Percentiles rank a stretch among this genome's conserved stretches.
phyloP scores from a whole-genome alignment of 768 basidiomycete genomes.

The Exsudoporus frostii region DNA sequence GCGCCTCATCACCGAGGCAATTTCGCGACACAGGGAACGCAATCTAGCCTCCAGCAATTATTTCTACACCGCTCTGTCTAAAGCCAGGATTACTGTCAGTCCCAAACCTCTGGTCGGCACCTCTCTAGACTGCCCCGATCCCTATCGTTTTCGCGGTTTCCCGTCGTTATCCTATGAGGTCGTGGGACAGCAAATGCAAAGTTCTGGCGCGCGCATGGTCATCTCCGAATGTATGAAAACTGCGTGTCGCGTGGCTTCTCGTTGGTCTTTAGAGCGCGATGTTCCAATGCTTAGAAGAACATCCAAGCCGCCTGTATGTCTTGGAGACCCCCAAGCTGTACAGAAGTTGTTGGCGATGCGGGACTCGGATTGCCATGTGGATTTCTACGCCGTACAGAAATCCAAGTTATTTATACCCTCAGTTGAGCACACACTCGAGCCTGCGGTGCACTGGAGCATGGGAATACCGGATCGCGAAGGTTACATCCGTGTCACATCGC shows the following conservation, averaged over 20 bases:
- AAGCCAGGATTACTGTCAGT: constrained; percentile 26
- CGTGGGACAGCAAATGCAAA: constrained; percentile 14
- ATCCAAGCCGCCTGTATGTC: constrained; percentile 31
- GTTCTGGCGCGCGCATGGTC: constrained; percentile 47
- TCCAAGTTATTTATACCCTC: constrained; percentile 33
- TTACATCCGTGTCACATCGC: constrained; percentile 82
- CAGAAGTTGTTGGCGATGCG: constrained; percentile 50
- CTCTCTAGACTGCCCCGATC: constrained; percentile 27
- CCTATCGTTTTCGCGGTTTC: constrained; percentile 44
- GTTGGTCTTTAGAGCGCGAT: constrained; percentile 56
- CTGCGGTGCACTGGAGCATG: constrained; percentile 63
- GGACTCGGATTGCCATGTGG: constrained; percentile 43
- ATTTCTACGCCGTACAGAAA: constrained; percentile 34
- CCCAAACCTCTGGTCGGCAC: constrained; percentile 33
- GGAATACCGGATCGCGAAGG: constrained; percentile 74
- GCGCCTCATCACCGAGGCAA: constrained; percentile 28
- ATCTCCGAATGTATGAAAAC: constrained; percentile 83
- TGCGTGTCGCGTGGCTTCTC: constrained; percentile 73
- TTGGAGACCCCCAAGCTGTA: constrained; percentile 32
- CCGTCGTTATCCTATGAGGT: constrained; percentile 50
- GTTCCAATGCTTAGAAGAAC: constrained; percentile 65
- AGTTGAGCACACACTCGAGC: constrained; percentile 47
- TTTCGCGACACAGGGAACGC: constrained; percentile 24
- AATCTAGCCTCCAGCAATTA: constrained; percentile 19
- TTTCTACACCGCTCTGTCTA: constrained; percentile 27